phyloP scores from a whole-genome alignment of 148 eudicot species.

The Heliamphora exappendiculata region DNA sequence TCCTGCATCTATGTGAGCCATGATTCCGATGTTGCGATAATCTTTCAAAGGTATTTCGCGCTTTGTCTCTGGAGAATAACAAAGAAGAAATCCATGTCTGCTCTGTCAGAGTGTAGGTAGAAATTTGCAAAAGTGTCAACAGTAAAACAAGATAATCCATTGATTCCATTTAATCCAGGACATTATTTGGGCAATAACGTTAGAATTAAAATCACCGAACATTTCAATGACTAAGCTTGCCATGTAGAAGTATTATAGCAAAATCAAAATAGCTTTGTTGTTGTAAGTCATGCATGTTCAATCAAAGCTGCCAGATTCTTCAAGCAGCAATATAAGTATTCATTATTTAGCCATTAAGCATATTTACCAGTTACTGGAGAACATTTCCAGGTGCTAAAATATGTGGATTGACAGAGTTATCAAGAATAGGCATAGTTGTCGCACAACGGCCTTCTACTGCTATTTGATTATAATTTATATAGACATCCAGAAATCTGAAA shows the following conservation, averaged over 20 bases:
- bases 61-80: conserved; percentile 40
- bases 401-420: not conserved
- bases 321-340: not conserved
- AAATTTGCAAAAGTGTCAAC: not conserved
- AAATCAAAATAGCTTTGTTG: not conserved
- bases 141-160: not conserved
- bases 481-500: not conserved
- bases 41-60: conserved; percentile 66
- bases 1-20: conserved; percentile 99
- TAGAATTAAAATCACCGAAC: not conserved
- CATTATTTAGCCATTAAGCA: not conserved
- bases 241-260: not conserved
- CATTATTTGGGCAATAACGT: not conserved
- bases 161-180: not conserved
- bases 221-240: not conserved
- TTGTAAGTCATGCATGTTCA: not conserved
- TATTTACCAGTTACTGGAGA: not conserved
- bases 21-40: conserved; percentile 95
- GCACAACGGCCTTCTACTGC: not conserved
- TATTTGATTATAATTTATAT: not conserved
- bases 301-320: not conserved
- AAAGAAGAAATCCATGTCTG: conserved; percentile 2
- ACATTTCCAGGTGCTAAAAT: too few species aligned
- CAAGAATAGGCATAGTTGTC: not conserved
- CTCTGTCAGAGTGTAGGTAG: conserved; percentile 6